Percentiles rank a stretch among this genome's conserved stretches.
Conservation (phyloP, 495 filamentous ascomycete species). For the Pseudoneurospora amorphoporcata region DNA sequence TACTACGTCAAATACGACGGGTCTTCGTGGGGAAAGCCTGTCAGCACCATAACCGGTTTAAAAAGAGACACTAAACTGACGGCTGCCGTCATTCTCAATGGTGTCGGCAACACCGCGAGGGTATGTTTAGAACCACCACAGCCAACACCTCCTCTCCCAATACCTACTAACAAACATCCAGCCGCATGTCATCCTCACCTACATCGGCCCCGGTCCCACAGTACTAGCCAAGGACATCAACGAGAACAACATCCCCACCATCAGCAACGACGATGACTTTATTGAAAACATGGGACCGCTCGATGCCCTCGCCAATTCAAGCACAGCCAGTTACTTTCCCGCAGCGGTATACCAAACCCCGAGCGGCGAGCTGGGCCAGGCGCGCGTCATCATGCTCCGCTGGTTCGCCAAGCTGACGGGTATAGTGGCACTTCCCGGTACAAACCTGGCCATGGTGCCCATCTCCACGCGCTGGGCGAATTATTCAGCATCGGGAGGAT, state of each 20-base stretch:
- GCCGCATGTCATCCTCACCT: not conserved
- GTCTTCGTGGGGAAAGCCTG: not conserved
- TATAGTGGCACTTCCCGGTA: not conserved
- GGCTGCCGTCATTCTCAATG: not conserved
- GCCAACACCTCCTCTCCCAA: not conserved
- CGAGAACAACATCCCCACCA: not conserved
- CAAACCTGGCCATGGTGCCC: not conserved
- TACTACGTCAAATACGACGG: not conserved
- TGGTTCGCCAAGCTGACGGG: not conserved
- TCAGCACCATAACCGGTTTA: not conserved
- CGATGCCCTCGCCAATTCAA: not conserved
- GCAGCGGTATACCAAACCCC: not conserved
- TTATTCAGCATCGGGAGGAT: not conserved
- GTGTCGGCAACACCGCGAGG: not conserved
- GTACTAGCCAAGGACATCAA: not conserved
- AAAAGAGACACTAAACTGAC: not conserved
- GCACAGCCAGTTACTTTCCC: not conserved
- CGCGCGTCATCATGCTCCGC: not conserved
- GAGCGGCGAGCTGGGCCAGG: not conserved
- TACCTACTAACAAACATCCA: not conserved
- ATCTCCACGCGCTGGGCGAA: not conserved
- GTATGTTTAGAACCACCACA: not conserved
- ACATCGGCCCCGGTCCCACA: not conserved
- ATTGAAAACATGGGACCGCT: not conserved
- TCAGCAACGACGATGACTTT: not conserved